Evolutionary conservation across 805 yeast genomes (phyloP).

Genomic region (Suhomyces prunicola): DNA sequence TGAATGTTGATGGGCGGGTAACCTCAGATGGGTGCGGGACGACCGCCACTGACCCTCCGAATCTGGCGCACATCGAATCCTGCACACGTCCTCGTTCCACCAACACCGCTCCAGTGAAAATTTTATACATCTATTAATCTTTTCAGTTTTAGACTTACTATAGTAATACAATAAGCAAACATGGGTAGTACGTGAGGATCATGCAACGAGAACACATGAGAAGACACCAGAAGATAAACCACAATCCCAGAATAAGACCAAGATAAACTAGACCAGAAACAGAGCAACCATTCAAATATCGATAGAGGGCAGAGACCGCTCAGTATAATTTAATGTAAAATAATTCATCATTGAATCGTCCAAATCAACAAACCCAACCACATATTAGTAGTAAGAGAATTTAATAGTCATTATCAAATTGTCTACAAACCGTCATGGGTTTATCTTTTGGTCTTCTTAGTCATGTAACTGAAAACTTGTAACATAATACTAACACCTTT

Average conservation of each 20-base stretch:
- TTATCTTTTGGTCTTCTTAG: not conserved
- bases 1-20: not conserved
- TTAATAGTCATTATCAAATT: not conserved
- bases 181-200: constrained; percentile 69
- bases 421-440: not conserved
- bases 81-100: constrained; percentile 2
- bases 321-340: not conserved
- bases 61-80: constrained; percentile 1
- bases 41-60: not conserved
- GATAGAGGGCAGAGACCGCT: not conserved
- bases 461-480: not conserved
- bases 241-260: not conserved
- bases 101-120: constrained; percentile 2
- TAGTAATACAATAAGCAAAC: constrained; percentile 42
- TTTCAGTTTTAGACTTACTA: constrained; percentile 4
- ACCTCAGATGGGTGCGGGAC: not conserved
- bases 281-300: not conserved
- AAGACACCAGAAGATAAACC: not conserved
- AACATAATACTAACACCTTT: constrained; percentile 20
- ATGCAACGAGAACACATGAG: not conserved
- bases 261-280: not conserved
- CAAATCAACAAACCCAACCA: not conserved
- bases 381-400: not conserved
- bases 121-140: constrained; percentile 1
- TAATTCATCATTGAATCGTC: not conserved